phyloP scores from a whole-genome alignment of 1,284 basidiomycete genomes.

The Cystobasidiaceae sp. region DNA sequence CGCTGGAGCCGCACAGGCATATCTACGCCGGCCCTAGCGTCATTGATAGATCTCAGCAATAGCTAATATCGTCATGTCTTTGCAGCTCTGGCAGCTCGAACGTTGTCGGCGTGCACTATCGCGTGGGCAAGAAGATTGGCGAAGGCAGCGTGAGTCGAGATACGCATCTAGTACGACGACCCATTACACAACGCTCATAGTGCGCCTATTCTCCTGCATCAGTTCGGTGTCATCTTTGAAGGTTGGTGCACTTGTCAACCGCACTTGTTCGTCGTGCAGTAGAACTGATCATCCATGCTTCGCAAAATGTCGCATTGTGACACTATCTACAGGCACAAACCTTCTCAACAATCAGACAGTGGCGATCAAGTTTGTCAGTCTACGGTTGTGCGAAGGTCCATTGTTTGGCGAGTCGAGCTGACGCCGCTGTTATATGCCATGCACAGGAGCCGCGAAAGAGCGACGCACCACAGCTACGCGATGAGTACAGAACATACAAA shows the following conservation, averaged over 20 bases:
- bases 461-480: constrained; percentile 89
- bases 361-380: constrained; percentile 93
- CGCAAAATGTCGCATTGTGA: not conserved
- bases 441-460: constrained; percentile 86
- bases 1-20: no score
- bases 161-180: not conserved
- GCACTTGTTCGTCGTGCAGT: not conserved
- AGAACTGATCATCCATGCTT: not conserved
- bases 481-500: constrained; percentile 96
- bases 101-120: constrained; percentile 73
- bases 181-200: not conserved
- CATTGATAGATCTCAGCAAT: no score
- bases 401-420: not conserved
- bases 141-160: constrained; percentile 51
- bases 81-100: constrained; percentile 34
- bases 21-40: no score
- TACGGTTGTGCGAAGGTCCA: not conserved
- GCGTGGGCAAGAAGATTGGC: constrained; percentile 71
- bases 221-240: constrained; percentile 93
- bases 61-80: no score
- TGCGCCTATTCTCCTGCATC: not conserved
- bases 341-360: constrained; percentile 91
- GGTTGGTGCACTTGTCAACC: constrained; percentile 51
- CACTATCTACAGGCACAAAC: constrained; percentile 65
- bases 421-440: not conserved